A percentile compares a stretch with the other conserved stretches of the same genome.
These are phyloP conservation scores for Dentipellis sp. DNA, from an alignment of 768 basidiomycete species.

Conservation along the genomic window DNA sequence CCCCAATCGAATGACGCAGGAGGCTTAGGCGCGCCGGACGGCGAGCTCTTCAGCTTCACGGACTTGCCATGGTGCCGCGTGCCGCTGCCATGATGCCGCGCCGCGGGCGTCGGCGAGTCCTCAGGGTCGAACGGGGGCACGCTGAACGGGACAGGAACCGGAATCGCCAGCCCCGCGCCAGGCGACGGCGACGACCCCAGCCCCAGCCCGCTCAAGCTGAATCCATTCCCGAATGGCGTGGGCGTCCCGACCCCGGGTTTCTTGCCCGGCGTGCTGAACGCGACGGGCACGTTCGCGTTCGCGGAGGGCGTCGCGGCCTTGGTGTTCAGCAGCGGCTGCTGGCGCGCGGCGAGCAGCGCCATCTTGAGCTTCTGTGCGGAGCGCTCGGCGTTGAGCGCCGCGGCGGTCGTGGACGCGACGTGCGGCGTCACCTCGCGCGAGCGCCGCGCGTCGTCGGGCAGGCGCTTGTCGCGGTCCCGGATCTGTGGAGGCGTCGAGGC, in stretches of 20 bases:
- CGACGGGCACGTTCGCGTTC: slow-evolving; percentile 20
- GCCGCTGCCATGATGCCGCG: slow-evolving; percentile 4
- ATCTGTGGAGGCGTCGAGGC: slow-evolving; percentile 22
- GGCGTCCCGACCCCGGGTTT: neutral
- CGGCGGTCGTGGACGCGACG: slow-evolving; percentile 67
- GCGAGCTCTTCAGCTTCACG: slow-evolving; percentile 21
- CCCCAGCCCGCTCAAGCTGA: neutral
- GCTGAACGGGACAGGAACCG: neutral
- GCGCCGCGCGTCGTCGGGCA: slow-evolving; percentile 5
- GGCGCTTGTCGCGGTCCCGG: neutral
- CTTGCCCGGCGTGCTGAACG: slow-evolving; percentile 9
- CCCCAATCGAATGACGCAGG: slow-evolving; percentile 48
- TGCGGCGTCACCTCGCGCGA: slow-evolving; percentile 38
- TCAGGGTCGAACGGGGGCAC: slow-evolving; percentile 1
- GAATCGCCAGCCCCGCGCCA: neutral
- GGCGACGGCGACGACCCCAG: neutral
- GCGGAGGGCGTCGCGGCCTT: slow-evolving; percentile 28
- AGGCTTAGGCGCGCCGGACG: slow-evolving; percentile 5
- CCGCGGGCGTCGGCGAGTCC: neutral
- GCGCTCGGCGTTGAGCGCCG: slow-evolving; percentile 74
- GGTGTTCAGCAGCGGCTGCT: slow-evolving; percentile 59
- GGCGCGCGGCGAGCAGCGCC: slow-evolving; percentile 50
- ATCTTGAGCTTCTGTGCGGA: slow-evolving; percentile 63
- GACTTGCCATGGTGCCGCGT: slow-evolving; percentile 25
- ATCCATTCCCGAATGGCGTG: neutral